phyloP scores from a whole-genome alignment of 2,329 filamentous ascomycete genomes.

The Aureobasidium sp. region DNA sequence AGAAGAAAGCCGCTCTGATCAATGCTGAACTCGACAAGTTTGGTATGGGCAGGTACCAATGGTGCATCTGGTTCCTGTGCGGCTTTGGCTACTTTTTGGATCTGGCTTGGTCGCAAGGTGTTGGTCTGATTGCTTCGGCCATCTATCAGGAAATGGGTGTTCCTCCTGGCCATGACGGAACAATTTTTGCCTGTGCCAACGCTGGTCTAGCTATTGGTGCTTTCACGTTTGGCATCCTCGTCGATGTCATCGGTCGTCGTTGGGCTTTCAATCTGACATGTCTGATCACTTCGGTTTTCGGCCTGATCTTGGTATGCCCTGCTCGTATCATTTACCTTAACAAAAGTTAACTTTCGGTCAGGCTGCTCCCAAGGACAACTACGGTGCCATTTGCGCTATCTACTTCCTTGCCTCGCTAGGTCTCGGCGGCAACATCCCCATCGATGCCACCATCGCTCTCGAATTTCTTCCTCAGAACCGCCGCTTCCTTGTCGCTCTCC shows the following conservation, averaged over 20 bases:
- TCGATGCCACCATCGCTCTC: slow-evolving; percentile 49
- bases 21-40: slow-evolving; percentile 45
- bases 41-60: slow-evolving; percentile 49
- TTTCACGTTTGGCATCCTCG: slow-evolving; percentile 49
- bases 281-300: slow-evolving; percentile 48
- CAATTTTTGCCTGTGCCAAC: slow-evolving; percentile 50
- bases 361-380: slow-evolving; percentile 30
- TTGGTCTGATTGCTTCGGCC: slow-evolving; percentile 48
- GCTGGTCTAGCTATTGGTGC: slow-evolving; percentile 50
- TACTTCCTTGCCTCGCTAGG: slow-evolving; percentile 46
- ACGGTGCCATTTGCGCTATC: slow-evolving; percentile 45
- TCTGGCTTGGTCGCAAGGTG: slow-evolving; percentile 52
- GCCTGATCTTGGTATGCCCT: slow-evolving; percentile 45
- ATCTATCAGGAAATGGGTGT: slow-evolving; percentile 53
- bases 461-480: slow-evolving; percentile 49
- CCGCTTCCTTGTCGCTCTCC: slow-evolving; percentile 45
- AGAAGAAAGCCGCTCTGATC: slow-evolving; percentile 39
- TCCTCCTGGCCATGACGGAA: slow-evolving; percentile 29
- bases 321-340: too few species aligned
- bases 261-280: slow-evolving; percentile 55
- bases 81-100: slow-evolving; percentile 52
- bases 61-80: slow-evolving; percentile 34
- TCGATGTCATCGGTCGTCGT: slow-evolving; percentile 47
- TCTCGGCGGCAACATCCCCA: slow-evolving; percentile 49
- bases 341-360: not conserved